These are phyloP conservation scores for Phyllosticta citribraziliensis DNA, from an alignment of 2,329 filamentous ascomycete genomes.

Conservation along the genomic window DNA sequence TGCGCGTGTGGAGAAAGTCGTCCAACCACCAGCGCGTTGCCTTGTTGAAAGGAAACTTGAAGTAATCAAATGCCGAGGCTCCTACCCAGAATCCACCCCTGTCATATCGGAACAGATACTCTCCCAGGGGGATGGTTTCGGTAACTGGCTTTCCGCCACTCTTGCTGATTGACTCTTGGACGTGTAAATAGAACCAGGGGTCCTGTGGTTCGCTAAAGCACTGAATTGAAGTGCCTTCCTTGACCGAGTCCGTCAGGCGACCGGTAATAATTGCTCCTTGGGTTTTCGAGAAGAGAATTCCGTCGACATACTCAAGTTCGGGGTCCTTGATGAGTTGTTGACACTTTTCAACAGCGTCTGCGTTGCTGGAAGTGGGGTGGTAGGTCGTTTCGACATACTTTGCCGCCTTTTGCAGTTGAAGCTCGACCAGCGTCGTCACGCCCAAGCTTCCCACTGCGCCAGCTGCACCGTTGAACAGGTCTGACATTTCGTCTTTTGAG, in stretches of 20 bases:
- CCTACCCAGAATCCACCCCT: constrained; percentile 61
- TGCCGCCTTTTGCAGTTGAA: constrained; percentile 27
- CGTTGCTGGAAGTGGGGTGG: neutral
- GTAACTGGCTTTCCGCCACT: constrained; percentile 19
- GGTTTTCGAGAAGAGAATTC: constrained; percentile 37
- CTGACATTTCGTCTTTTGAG: constrained; percentile 44
- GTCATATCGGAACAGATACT: constrained; percentile 65
- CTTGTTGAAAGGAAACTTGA: constrained; percentile 54
- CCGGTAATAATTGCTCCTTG: constrained; percentile 37
- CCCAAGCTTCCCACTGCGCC: constrained; percentile 60
- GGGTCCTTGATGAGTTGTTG: neutral
- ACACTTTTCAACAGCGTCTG: constrained; percentile 1
- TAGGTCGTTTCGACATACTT: constrained; percentile 6
- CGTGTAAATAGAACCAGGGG: constrained; percentile 43
- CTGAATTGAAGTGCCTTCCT: neutral
- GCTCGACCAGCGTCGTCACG: constrained; percentile 48
- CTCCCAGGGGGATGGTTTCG: constrained; percentile 51
- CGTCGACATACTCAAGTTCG: constrained; percentile 37
- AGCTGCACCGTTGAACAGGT: constrained; percentile 56
- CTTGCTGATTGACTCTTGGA: constrained; percentile 11
- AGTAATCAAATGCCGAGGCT: constrained; percentile 48
- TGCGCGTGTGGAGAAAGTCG: constrained; percentile 51
- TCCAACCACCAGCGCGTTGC: constrained; percentile 53
- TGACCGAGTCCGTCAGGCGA: constrained; percentile 23
- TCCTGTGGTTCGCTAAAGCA: constrained; percentile 23